Conservation (phyloP, 352 stramenopile genomes). For the Pythium vanterpoolii region DNA sequence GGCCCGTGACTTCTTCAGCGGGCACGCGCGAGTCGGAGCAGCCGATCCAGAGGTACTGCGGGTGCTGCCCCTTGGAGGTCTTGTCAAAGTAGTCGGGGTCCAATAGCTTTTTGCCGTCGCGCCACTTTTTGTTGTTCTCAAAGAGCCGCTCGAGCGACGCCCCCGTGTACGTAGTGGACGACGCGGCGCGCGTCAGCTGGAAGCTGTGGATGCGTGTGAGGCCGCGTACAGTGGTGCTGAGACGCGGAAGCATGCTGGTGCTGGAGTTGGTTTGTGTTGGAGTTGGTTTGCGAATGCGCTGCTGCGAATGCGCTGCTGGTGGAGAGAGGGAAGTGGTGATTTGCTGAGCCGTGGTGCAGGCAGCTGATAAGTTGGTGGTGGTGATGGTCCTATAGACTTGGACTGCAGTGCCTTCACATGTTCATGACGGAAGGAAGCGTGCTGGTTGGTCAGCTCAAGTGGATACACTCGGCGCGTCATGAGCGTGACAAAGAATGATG, state of each 20-base stretch:
- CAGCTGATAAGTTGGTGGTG: neutral
- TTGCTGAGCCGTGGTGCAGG: neutral
- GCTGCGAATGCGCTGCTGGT: no score
- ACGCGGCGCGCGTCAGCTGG: neutral
- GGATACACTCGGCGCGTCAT: neutral
- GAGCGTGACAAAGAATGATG: neutral
- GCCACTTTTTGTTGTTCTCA: conserved; percentile 47
- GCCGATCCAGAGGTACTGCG: conserved; percentile 75
- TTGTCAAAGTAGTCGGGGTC: conserved; percentile 51
- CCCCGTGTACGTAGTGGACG: neutral
- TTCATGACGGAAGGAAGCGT: neutral
- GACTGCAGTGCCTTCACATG: neutral
- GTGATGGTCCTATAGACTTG: neutral
- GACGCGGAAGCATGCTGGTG: neutral
- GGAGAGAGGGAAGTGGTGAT: no score
- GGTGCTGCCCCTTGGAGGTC: conserved; percentile 47
- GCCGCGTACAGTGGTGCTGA: neutral
- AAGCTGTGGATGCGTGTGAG: neutral
- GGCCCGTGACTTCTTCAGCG: conserved; percentile 61
- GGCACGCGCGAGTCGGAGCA: conserved; percentile 70
- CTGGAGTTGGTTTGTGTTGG: neutral
- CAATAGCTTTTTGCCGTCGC: conserved; percentile 33
- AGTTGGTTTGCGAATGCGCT: no score
- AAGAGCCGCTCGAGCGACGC: conserved; percentile 31
- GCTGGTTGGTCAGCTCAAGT: neutral